Conservation (phyloP, 257 asterid species). For the Solanum rostratum region DNA sequence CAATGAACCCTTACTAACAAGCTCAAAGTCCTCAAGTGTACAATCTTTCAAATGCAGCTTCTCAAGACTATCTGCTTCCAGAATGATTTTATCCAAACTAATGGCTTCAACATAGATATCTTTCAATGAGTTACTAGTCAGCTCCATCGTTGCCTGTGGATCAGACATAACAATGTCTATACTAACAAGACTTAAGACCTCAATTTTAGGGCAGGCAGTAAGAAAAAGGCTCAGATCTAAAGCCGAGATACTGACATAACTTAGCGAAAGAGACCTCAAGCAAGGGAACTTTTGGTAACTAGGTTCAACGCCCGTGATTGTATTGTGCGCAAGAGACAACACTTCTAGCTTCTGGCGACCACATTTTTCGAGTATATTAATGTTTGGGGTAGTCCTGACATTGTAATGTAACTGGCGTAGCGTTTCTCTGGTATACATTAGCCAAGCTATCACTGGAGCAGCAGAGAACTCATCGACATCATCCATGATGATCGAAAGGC, state of each 20-base stretch:
- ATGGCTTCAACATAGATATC: slow-evolving; percentile 80
- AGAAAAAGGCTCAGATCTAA: slow-evolving; percentile 72
- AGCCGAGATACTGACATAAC: slow-evolving; percentile 70
- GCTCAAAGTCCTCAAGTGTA: slow-evolving; percentile 76
- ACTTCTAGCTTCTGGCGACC: slow-evolving; percentile 82
- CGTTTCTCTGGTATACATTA: slow-evolving; percentile 74
- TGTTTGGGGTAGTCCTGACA: slow-evolving; percentile 66
- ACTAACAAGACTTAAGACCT: slow-evolving; percentile 46
- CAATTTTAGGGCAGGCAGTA: slow-evolving; percentile 62
- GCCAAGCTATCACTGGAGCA: slow-evolving; percentile 83
- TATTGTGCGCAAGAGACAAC: slow-evolving; percentile 65
- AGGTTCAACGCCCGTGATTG: slow-evolving; percentile 74
- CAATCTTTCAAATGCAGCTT: slow-evolving; percentile 84
- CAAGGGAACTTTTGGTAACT: slow-evolving; percentile 71
- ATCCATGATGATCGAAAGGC: slow-evolving; percentile 66
- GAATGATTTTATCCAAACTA: slow-evolving; percentile 72
- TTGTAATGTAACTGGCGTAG: slow-evolving; percentile 66
- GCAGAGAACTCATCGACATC: slow-evolving; percentile 83
- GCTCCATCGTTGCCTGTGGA: slow-evolving; percentile 61
- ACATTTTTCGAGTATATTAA: slow-evolving; percentile 79
- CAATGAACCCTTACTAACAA: slow-evolving; percentile 65
- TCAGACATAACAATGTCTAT: slow-evolving; percentile 83
- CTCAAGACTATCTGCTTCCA: slow-evolving; percentile 80
- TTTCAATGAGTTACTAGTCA: slow-evolving; percentile 60
- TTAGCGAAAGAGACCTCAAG: slow-evolving; percentile 52